A percentile compares a stretch with the other conserved stretches of the same genome.
Evolutionary conservation across 2,329 filamentous ascomycete genomes (phyloP).

Genomic region (Fusarium miscanthi): DNA sequence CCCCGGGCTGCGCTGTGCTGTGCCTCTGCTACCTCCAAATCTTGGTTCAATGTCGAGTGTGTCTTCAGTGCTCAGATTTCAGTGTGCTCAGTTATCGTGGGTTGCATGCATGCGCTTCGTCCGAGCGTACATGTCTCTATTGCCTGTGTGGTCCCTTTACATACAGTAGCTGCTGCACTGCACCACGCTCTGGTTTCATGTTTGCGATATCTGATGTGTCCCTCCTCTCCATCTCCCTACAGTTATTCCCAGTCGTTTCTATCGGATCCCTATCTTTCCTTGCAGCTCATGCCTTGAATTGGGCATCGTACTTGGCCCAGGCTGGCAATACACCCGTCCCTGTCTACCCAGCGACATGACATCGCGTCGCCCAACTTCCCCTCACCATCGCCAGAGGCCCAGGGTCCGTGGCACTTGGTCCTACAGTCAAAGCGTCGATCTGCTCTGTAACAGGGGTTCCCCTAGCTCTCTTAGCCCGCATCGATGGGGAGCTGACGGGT

Average conservation of each 20-base stretch:
- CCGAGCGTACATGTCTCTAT: conserved; percentile 12
- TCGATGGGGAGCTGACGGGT: conserved; percentile 9
- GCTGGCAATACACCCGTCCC: conserved; percentile 1
- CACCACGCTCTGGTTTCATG: not conserved
- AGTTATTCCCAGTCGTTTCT: not conserved
- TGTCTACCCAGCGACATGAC: not conserved
- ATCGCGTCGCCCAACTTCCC: not conserved
- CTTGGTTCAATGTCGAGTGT: too few species aligned
- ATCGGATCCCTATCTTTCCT: not conserved
- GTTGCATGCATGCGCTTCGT: not conserved
- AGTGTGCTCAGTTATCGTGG: not conserved
- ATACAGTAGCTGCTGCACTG: not conserved
- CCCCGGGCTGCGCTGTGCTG: not conserved
- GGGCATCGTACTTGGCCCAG: not conserved
- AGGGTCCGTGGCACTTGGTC: not conserved
- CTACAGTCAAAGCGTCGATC: conserved; percentile 35
- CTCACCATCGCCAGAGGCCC: not conserved
- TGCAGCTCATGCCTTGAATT: not conserved
- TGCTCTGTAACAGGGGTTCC: not conserved
- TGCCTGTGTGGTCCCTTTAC: not conserved
- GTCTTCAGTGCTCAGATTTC: not conserved
- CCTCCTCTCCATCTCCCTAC: not conserved
- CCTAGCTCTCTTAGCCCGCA: not conserved
- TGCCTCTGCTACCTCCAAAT: not conserved
- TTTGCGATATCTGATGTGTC: not conserved